A percentile compares a stretch with the other conserved stretches of the same genome.
Evolutionary conservation across 2,329 filamentous ascomycete genomes (phyloP).

Genomic region (Emergomyces pasteurianus): DNA sequence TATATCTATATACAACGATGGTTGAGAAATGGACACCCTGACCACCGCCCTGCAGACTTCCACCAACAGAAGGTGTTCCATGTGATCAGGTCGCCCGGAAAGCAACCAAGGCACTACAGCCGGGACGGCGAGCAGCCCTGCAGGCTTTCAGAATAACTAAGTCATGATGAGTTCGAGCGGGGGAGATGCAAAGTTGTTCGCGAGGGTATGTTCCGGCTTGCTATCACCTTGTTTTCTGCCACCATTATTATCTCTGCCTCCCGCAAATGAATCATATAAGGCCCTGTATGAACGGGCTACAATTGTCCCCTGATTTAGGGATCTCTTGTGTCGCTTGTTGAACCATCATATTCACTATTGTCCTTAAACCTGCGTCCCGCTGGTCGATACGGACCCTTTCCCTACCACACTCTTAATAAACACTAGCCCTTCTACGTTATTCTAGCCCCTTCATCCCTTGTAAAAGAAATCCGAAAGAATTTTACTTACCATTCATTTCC

Average conservation of each 20-base stretch:
- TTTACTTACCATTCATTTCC: background rate
- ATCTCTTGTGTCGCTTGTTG: background rate
- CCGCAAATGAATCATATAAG: background rate
- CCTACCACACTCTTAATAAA: background rate
- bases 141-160: constrained; percentile 7
- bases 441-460: background rate
- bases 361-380: background rate
- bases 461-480: background rate
- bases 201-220: constrained; percentile 56
- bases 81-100: constrained; percentile 12
- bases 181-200: constrained; percentile 98
- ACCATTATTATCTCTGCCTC: background rate
- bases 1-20: background rate
- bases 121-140: constrained; percentile 2
- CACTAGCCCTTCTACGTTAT: background rate
- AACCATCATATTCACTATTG: background rate
- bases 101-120: background rate
- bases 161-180: constrained; percentile 51
- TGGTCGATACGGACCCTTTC: background rate
- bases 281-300: background rate
- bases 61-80: constrained; percentile 5
- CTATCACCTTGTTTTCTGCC: constrained; percentile 10
- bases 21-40: constrained; percentile 3
- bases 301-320: background rate
- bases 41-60: constrained; percentile 7